Base-by-base conservation (phyloP, 495 filamentous ascomycete species). In the Endocarpon pusillum region DNA sequence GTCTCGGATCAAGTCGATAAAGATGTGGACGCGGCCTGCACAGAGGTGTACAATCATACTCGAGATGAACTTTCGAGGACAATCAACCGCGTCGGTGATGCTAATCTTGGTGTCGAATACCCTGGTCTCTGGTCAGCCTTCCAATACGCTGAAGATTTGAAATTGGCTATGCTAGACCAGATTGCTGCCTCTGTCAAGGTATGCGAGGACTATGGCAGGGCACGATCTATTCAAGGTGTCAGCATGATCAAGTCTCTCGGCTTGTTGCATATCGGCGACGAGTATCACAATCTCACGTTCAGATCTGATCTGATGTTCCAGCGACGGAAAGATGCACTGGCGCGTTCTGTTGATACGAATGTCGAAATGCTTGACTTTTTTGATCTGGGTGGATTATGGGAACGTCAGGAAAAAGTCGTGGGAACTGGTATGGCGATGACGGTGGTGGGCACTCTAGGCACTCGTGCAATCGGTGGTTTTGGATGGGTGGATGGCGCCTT, bases 351-450 rank as follows among this genome's bases (percentile, higher is more conserved):
- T 14, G 75, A 94, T 42, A 70, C 89, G 12, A 73, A 92, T 33
- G 74, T 89, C 14, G 86, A 96, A 42, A 37, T 92, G 0, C 78
- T 69, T 67, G 89, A 97, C 52, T 94, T 97, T 60, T 82, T 96
- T 50, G 91, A 97, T 51, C 59, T 85, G 45, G 61, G 67, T 21
- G 75, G 70, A 8, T 59, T 94, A 7, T 74, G 89, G 62, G 82
- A 96, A 45, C 66, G 72, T 31, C 85, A 97, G 50, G 91, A 97
- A 61, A 94, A 96, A 59, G 59, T 89, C 25, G 85, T 83, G 10
- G 83, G 84, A 23, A 84, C 84, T 19, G 73, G 89, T 40, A 80
- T 96, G 75, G 87, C 91, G 24, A 64, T 97, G 54, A 96, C 89
- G 2, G 73, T 87, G 19, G 81, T 77, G n/a, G 83, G 82, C 37